Evolutionary conservation across 2,329 filamentous ascomycete genomes (phyloP).

Genomic region (Diaporthe amygdali): DNA sequence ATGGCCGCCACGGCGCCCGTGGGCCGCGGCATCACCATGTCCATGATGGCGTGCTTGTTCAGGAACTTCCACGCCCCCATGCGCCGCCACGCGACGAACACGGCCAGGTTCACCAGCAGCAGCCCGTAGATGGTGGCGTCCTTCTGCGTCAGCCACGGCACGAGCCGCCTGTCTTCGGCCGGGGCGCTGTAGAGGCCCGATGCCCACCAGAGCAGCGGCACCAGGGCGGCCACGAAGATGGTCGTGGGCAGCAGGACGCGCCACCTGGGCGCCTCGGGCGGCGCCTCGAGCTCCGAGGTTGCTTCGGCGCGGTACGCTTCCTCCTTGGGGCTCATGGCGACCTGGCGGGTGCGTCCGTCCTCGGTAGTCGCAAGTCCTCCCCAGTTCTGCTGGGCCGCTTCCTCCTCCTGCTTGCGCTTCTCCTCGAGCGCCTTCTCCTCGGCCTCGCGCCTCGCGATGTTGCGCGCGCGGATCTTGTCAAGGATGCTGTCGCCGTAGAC

Average conservation of each 20-base stretch:
- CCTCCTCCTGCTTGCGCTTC: conserved; percentile 46
- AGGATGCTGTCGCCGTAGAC: conserved; percentile 63
- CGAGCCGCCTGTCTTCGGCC: conserved; percentile 52
- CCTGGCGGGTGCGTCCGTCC: conserved; percentile 1
- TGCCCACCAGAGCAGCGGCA: conserved; percentile 41
- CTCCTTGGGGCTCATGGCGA: conserved; percentile 43
- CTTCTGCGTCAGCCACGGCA: conserved; percentile 65
- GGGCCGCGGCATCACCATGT: conserved; percentile 69
- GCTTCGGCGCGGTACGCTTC: conserved; percentile 50
- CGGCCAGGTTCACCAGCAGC: conserved; percentile 61
- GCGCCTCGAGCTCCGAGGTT: conserved; percentile 54
- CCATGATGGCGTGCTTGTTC: conserved; percentile 71
- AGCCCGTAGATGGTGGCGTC: conserved; percentile 68
- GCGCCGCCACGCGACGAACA: conserved; percentile 65
- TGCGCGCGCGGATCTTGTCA: conserved; percentile 61
- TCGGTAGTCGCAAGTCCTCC: conserved; percentile 47
- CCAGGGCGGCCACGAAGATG: conserved; percentile 50
- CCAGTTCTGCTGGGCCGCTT: conserved; percentile 40
- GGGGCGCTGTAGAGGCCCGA: conserved; percentile 56
- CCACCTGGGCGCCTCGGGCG: conserved; percentile 57
- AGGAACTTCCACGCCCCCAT: conserved; percentile 69
- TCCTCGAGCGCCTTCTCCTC: conserved; percentile 49
- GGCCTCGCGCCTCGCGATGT: conserved; percentile 55
- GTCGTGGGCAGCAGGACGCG: conserved; percentile 61
- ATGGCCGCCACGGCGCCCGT: conserved; percentile 65